A percentile compares a stretch with the other conserved stretches of the same genome.
phyloP scores from a whole-genome alignment of 495 filamentous ascomycete species.

The Lentithecium fluviatile region DNA sequence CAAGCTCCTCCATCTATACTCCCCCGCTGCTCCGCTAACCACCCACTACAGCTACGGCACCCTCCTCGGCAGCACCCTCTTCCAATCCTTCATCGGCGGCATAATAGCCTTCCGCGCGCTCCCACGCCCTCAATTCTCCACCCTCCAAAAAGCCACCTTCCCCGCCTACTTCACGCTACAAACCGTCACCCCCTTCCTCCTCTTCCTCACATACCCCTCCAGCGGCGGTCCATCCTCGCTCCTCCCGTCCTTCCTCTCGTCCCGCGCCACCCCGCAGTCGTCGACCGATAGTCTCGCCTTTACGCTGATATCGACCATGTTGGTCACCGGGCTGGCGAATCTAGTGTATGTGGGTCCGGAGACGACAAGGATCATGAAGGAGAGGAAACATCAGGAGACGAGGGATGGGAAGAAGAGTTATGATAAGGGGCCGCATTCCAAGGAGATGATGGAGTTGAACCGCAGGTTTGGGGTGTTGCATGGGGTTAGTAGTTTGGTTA shows the following conservation, averaged over 20 bases:
- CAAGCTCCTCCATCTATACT: too few species aligned
- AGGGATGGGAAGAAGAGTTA: slow-evolving; percentile 81
- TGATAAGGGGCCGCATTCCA: slow-evolving; percentile 69
- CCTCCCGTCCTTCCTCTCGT: slow-evolving; percentile 14
- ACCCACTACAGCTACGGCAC: slow-evolving; percentile 35
- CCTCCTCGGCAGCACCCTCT: slow-evolving; percentile 40
- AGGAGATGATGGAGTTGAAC: slow-evolving; percentile 80
- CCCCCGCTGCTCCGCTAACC: too few species aligned
- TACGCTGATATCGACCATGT: slow-evolving; percentile 55
- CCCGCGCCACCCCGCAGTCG: neutral
- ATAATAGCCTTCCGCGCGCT: slow-evolving; percentile 71
- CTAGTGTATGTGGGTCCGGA: slow-evolving; percentile 65
- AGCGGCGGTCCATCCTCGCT: slow-evolving; percentile 30
- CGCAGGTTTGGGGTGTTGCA: slow-evolving; percentile 76
- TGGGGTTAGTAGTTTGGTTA: slow-evolving; percentile 71
- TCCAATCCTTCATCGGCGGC: slow-evolving; percentile 73
- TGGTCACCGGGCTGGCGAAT: slow-evolving; percentile 66
- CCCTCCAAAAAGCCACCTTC: slow-evolving; percentile 75
- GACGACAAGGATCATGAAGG: slow-evolving; percentile 68
- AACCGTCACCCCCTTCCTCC: slow-evolving; percentile 64
- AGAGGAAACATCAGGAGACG: slow-evolving; percentile 75
- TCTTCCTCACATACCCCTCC: slow-evolving; percentile 82
- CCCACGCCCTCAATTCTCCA: slow-evolving; percentile 73
- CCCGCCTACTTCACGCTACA: slow-evolving; percentile 86
- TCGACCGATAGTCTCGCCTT: slow-evolving; percentile 1